Evolutionary conservation across 2,329 filamentous ascomycete species (phyloP).

Genomic region (Phialophora expanda): DNA sequence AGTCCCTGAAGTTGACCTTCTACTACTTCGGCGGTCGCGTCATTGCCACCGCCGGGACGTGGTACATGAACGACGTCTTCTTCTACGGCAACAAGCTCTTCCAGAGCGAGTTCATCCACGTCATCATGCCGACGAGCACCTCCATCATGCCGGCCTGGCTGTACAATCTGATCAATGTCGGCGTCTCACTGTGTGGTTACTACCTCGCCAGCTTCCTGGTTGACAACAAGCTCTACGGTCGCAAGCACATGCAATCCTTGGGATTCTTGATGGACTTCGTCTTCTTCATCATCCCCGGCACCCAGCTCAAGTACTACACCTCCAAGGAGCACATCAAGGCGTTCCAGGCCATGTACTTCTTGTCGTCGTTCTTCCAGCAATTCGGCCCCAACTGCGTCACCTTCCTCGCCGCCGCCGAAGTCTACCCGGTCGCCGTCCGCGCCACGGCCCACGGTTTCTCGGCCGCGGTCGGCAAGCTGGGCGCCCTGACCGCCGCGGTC

Average conservation of each 20-base stretch:
- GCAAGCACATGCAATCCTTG: conserved; percentile 94
- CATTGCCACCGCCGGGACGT: conserved; percentile 81
- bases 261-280: conserved; percentile 93
- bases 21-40: conserved; percentile 84
- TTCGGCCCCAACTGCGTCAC: conserved; percentile 96
- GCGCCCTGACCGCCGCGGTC: conserved; percentile 83
- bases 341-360: conserved; percentile 97
- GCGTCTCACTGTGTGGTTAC: conserved; percentile 84
- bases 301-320: conserved; percentile 85
- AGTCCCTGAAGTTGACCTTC: conserved; percentile 78
- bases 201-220: conserved; percentile 85
- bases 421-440: conserved; percentile 93
- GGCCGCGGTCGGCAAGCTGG: conserved; percentile 87
- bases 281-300: conserved; percentile 89
- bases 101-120: conserved; percentile 85
- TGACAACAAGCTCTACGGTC: conserved; percentile 94
- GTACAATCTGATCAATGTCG: conserved; percentile 91
- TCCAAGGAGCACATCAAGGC: conserved; percentile 71
- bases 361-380: conserved; percentile 98
- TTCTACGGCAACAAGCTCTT: conserved; percentile 99
- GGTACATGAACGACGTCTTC: conserved; percentile 98
- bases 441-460: conserved; percentile 93
- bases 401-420: conserved; percentile 93
- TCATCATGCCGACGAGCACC: conserved; percentile 70
- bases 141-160: conserved; percentile 87